Evolutionary conservation across 2,329 filamentous ascomycete species (phyloP).

Genomic region (Cadophora sp.): DNA sequence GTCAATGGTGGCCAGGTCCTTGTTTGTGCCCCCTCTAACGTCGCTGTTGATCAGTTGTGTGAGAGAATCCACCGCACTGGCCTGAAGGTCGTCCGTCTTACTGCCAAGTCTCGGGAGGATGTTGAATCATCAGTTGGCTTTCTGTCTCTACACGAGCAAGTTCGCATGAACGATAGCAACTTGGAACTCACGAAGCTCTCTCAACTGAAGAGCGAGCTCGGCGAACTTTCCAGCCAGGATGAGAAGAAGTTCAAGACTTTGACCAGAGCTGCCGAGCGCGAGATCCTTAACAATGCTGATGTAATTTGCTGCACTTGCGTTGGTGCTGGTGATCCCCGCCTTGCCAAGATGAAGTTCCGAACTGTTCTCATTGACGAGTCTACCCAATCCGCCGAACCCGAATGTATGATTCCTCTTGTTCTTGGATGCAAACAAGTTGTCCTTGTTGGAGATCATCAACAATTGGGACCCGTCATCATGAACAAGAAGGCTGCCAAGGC

Average conservation of each 20-base stretch:
- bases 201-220: slow-evolving; percentile 88
- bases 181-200: slow-evolving; percentile 91
- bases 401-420: slow-evolving; percentile 98
- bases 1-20: slow-evolving; percentile 94
- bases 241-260: slow-evolving; percentile 99
- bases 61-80: slow-evolving; percentile 95
- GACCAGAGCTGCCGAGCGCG: slow-evolving; percentile 90
- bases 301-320: slow-evolving; percentile 99
- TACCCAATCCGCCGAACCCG: slow-evolving; percentile 95
- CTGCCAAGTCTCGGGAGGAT: slow-evolving; percentile 98
- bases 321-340: slow-evolving; percentile 91
- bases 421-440: slow-evolving; percentile 98
- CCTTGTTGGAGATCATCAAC: slow-evolving; percentile 97
- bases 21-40: slow-evolving; percentile 97
- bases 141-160: slow-evolving; percentile 93
- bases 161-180: slow-evolving; percentile 96
- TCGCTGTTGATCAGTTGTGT: slow-evolving; percentile 96
- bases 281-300: slow-evolving; percentile 93
- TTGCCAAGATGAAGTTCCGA: slow-evolving; percentile 97
- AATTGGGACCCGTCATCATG: slow-evolving; percentile 98
- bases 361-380: slow-evolving; percentile 98
- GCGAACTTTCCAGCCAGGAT: slow-evolving; percentile 91
- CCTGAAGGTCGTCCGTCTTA: slow-evolving; percentile 94
- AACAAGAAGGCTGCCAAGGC: slow-evolving; percentile 99
- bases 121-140: slow-evolving; percentile 98